Base-by-base conservation (phyloP, 2,329 filamentous ascomycete species). In the Pseudocercospora cruenta region DNA sequence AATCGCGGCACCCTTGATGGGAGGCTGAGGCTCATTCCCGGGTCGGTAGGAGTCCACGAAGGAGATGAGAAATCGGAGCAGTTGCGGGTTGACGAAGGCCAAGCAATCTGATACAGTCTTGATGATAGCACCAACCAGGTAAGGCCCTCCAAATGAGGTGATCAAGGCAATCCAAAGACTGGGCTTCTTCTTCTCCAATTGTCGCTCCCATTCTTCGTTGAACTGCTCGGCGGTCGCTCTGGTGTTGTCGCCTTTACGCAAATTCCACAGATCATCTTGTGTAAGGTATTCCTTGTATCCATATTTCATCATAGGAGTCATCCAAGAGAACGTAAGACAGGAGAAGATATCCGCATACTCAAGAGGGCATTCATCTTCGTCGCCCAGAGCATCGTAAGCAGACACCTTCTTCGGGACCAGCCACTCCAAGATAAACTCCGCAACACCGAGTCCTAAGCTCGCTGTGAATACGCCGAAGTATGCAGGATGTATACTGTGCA, bases 291-390 rank as follows among this genome's bases (percentile, higher is more conserved):
- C 88, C 75, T 91, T 92, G 82, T 99, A 98, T 0, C 95, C 95
- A 76, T 90, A 90, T 76, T 89, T 93, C 95, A 99, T 99, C 87
- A 99, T 82, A 0, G 95, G 94, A 0, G 95, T 98, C 94, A 99
- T 97, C 95, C 95, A 99, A 62, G 91, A 90, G 79, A 99, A 99
- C 0, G 94, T 97, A 54, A 99, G 85, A 59, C 92, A 88, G 3
- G 94, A 97, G 81, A 99, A 99, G 60, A 98, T 85, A 67, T 94
- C 93, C 12, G 95, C 94, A 78, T 97, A 96, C 80, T 98, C 94
- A 68, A 92, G 89, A 0, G 91, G 91, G 63, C 89, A 91, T 78
- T 91, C 89, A 71, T 91, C 86, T 47, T 88, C 87, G 66, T 90
- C 87, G 6, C 87, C 88, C 58, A 91, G 78, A 5, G 87, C 87